Percentiles rank a stretch among this genome's conserved stretches.
These are phyloP conservation scores for Pyrenula massariospora DNA, from an alignment of 495 filamentous ascomycete genomes.

Conservation along the genomic window DNA sequence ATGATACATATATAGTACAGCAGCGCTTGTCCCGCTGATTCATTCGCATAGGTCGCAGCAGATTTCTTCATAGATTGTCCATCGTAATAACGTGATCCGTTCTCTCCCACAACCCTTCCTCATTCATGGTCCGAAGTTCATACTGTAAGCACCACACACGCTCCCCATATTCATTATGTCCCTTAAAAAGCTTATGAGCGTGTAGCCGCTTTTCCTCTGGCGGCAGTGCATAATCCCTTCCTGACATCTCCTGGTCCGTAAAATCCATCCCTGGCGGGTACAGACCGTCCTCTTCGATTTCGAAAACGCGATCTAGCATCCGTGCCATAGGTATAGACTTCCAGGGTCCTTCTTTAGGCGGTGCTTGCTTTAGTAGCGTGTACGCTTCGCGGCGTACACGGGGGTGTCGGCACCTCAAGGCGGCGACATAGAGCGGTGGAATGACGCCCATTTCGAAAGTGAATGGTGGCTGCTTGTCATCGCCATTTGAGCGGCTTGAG, in stretches of 20 bases:
- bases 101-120: not conserved
- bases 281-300: not conserved
- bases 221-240: not conserved
- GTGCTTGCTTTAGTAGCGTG: slow-evolving; percentile 10
- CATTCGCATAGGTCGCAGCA: too few species aligned
- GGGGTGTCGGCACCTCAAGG: slow-evolving; percentile 18
- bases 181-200: not conserved
- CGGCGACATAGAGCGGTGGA: slow-evolving; percentile 15
- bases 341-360: slow-evolving; percentile 15
- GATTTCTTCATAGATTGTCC: not conserved
- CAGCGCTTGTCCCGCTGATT: too few species aligned
- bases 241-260: not conserved
- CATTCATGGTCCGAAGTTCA: not conserved
- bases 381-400: slow-evolving; percentile 15
- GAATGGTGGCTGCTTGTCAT: slow-evolving; percentile 17
- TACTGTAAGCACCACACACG: not conserved
- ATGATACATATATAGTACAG: too few species aligned
- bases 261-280: not conserved
- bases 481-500: slow-evolving; percentile 5
- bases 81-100: not conserved
- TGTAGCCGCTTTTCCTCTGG: not conserved
- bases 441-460: slow-evolving; percentile 19
- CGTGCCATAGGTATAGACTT: slow-evolving; percentile 7
- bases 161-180: not conserved
- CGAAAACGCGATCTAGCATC: not conserved